These are phyloP conservation scores for Adenanthera pavonina DNA, from an alignment of 306 rosid genomes.

Conservation along the genomic window DNA sequence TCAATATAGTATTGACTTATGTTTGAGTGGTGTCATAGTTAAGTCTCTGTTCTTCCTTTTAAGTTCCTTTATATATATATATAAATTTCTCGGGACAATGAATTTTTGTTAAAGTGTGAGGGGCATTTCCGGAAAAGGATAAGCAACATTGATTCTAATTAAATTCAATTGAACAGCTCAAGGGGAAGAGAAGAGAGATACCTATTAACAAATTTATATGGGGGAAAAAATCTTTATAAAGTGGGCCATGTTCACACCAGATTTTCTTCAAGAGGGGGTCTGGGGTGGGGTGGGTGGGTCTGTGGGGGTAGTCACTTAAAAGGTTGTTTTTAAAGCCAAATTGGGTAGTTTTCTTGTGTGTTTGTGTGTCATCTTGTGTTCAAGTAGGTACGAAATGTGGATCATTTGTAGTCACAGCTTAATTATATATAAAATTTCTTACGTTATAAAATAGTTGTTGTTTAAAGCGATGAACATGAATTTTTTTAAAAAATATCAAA, in stretches of 20 bases:
- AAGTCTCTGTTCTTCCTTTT: not conserved
- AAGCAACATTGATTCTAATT: constrained; percentile 8
- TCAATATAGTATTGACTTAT: not conserved
- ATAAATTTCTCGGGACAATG: not conserved
- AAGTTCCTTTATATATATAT: not conserved
- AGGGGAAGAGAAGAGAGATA: not conserved
- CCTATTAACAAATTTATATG: not conserved
- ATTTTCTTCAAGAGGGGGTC: not conserved
- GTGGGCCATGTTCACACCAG: not conserved
- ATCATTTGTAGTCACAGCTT: not conserved
- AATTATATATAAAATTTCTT: not conserved
- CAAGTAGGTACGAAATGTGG: not conserved
- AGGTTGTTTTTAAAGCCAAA: not conserved
- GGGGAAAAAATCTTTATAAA: not conserved
- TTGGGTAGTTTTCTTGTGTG: not conserved
- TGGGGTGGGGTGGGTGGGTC: not conserved
- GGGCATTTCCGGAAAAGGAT: not conserved
- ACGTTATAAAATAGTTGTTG: too few species aligned
- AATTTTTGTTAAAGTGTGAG: not conserved
- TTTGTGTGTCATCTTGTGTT: not conserved
- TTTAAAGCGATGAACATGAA: too few species aligned
- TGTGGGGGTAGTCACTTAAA: not conserved
- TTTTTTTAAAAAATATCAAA: too few species aligned
- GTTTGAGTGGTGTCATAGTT: not conserved
- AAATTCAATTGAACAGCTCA: not conserved